Conservation (phyloP, 257 asterid species). For the Mitragyna speciosa region DNA sequence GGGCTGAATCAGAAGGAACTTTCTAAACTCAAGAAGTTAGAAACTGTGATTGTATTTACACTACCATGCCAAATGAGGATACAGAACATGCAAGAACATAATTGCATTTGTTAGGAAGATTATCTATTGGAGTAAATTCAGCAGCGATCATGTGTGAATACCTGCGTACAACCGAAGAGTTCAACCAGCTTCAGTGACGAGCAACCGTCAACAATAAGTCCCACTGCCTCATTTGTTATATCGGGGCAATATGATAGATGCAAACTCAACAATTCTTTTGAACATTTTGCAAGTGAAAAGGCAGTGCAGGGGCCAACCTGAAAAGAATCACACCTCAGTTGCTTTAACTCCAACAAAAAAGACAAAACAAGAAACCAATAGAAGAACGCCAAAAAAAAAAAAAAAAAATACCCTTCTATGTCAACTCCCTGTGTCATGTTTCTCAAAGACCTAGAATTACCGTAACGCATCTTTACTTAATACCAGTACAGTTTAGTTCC, state of each 20-base stretch:
- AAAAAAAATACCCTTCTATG: not conserved
- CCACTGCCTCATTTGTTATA: constrained; percentile 59
- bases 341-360: not conserved
- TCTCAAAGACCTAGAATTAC: not conserved
- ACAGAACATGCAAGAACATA: too few relatives aligned
- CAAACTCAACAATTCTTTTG: constrained; percentile 54
- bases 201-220: constrained; percentile 72
- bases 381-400: not conserved
- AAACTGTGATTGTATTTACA: too few relatives aligned
- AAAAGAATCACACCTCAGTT: not conserved
- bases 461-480: not conserved
- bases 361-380: not conserved
- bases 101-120: not conserved
- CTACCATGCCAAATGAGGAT: too few relatives aligned
- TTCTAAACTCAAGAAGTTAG: too few relatives aligned
- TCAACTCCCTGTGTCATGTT: not conserved
- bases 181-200: constrained; percentile 63
- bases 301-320: constrained; percentile 64
- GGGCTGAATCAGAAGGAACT: too few relatives aligned
- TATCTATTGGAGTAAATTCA: not conserved
- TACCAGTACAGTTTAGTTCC: too few relatives aligned
- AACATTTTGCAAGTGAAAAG: constrained; percentile 55
- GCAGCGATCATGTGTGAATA: constrained; percentile 16
- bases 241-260: constrained; percentile 76
- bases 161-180: constrained; percentile 82